These are phyloP conservation scores for Gymnopus androsaceus DNA, from an alignment of 1,284 basidiomycete genomes.

Conservation along the genomic window DNA sequence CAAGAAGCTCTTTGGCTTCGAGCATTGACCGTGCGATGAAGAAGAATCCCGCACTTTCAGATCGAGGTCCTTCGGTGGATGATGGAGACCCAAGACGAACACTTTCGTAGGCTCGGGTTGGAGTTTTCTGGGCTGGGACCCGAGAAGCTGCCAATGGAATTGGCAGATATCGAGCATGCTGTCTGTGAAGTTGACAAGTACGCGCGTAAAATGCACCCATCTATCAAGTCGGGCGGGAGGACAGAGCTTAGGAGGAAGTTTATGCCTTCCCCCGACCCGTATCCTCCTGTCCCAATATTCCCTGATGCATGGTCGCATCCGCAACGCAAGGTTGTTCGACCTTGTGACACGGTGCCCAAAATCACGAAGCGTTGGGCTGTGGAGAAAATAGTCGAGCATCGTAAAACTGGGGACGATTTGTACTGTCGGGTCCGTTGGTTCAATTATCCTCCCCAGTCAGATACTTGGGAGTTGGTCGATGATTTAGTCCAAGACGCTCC, in stretches of 20 bases:
- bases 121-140: slow-evolving; percentile 8
- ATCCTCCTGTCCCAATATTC: slow-evolving; percentile 34
- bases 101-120: slow-evolving; percentile 41
- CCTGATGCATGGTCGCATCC: slow-evolving; percentile 55
- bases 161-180: slow-evolving; percentile 68
- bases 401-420: background rate
- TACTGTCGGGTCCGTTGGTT: slow-evolving; percentile 9
- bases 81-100: slow-evolving; percentile 48
- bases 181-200: slow-evolving; percentile 73
- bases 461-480: slow-evolving; percentile 15
- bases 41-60: slow-evolving; percentile 35
- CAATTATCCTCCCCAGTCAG: slow-evolving; percentile 4
- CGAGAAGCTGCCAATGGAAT: slow-evolving; percentile 13
- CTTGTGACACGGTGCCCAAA: too few relatives aligned
- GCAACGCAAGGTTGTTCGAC: slow-evolving; percentile 35
- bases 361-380: slow-evolving; percentile 35
- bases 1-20: slow-evolving; percentile 48
- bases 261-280: slow-evolving; percentile 23
- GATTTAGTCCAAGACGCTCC: slow-evolving; percentile 10
- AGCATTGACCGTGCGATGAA: slow-evolving; percentile 33
- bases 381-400: slow-evolving; percentile 11
- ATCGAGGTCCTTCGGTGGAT: slow-evolving; percentile 60
- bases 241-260: slow-evolving; percentile 28
- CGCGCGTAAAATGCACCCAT: slow-evolving; percentile 45
- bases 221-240: slow-evolving; percentile 27